Base-by-base conservation (phyloP, 2,329 filamentous ascomycete genomes). In the Monosporascus sp. region DNA sequence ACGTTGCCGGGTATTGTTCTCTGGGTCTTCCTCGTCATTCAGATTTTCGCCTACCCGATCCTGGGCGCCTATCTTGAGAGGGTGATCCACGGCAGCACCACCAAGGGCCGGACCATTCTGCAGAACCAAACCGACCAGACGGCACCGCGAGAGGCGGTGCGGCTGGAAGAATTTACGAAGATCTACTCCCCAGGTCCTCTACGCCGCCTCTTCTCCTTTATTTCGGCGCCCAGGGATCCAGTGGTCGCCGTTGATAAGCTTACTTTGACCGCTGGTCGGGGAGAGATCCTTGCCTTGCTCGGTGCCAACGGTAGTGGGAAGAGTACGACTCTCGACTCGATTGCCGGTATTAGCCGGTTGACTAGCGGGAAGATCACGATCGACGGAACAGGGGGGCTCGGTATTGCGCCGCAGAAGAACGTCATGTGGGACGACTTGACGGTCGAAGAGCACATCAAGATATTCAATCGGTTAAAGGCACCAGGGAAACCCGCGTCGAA, bases 291-390 rank as follows among this genome's bases (percentile, higher is more conserved):
- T 65, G 89, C 92, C 1, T 76, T 97, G 0, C 79, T 97, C 0
- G 92, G 92, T 38, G 90, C 91, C 6, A 97, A 97, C 66, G 92
- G 92, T 19, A 91, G 86, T 61, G 92, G 92, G 37, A 97, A 97
- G 69, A 91, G 86, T 51, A 96, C 92, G 0, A 96, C 91, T 0
- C 78, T 97, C 4, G 90, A 96, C 65, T 87, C 88, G 6, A 92
- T 97, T 58, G 88, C 91, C 11, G 92, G 92, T 3, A 80, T 93
- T 49, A 90, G 87, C 61, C 88, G 82, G 45, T 78, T 93, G 22
- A 91, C 89, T 0, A 84, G 80, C 54, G 92, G 92, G 3, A 78
- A 78, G 3, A 94, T 97, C 59, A 82, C 81, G 24, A 86, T 96
- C 46, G 86, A 92, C 59, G 86, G 86, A 1, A 86, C 84, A 9